Conservation (phyloP, 148 eudicot genomes). For the Camellia sinensis region DNA sequence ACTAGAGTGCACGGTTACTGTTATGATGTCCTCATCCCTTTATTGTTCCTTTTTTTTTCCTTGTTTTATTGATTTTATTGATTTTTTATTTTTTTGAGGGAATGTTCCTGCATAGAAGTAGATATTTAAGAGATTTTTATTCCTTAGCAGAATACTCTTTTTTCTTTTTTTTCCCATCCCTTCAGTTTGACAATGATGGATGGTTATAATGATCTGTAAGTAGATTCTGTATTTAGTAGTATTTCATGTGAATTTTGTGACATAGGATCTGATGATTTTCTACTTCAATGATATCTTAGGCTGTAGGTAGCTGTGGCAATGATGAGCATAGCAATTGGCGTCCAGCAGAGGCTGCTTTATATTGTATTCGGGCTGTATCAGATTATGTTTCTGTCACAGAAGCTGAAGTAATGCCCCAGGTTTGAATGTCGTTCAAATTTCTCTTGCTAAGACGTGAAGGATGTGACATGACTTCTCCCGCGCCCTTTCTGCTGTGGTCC, state of each 20-base stretch:
- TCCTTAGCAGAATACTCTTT: background rate
- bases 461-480: background rate
- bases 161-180: background rate
- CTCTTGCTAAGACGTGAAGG: background rate
- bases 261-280: background rate
- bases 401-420: conserved; percentile 98
- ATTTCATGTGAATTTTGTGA: background rate
- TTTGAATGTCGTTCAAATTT: conserved; percentile 21
- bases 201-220: background rate
- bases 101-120: too few species aligned
- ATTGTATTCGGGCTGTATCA: conserved; percentile 90
- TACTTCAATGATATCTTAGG: conserved; percentile 40
- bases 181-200: background rate
- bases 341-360: conserved; percentile 90
- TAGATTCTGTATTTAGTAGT: background rate
- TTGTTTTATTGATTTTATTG: too few species aligned
- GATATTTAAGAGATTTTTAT: too few species aligned
- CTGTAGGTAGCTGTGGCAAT: conserved; percentile 53
- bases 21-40: background rate
- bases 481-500: background rate
- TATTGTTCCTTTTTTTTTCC: too few species aligned
- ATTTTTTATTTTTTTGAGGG: too few species aligned
- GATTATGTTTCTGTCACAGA: conserved; percentile 72
- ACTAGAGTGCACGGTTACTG: conserved; percentile 8
- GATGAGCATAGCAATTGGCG: conserved; percentile 62